phyloP scores from a whole-genome alignment of 2,329 filamentous ascomycete species.

The Graphiopsis chlorocephala region DNA sequence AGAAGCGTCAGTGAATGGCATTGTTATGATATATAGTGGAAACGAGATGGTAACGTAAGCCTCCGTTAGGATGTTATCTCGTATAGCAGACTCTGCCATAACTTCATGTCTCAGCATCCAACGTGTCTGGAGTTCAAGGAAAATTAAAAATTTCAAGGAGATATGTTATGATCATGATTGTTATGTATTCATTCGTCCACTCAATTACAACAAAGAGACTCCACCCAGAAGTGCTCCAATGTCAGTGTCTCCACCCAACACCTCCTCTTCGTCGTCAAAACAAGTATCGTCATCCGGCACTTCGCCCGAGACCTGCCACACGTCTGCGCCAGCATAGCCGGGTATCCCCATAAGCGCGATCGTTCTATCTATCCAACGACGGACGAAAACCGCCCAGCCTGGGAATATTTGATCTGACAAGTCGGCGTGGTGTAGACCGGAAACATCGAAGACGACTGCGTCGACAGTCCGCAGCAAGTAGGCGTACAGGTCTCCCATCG shows the following conservation, averaged over 20 bases:
- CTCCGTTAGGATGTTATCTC: no score
- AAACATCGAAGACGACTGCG: neutral
- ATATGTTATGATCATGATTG: no score
- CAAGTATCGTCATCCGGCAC: neutral
- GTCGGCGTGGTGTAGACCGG: neutral
- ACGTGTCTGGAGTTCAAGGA: no score
- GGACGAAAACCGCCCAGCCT: neutral
- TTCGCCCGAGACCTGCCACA: neutral
- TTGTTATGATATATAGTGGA: no score
- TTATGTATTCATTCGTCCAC: neutral
- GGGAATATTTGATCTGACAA: neutral
- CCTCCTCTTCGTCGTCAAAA: neutral
- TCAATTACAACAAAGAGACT: neutral
- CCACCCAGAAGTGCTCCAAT: neutral
- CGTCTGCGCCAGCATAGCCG: neutral
- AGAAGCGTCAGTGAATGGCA: neutral
- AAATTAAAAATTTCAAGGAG: no score
- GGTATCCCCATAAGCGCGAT: neutral
- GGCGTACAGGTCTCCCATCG: neutral
- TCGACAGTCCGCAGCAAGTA: neutral
- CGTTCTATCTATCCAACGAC: neutral
- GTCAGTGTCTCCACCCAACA: neutral
- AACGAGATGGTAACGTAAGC: no score
- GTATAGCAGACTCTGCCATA: no score
- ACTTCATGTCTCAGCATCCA: no score